phyloP scores from a whole-genome alignment of 1,139 yeast genomes.

The Saccharomyces hybrid region DNA sequence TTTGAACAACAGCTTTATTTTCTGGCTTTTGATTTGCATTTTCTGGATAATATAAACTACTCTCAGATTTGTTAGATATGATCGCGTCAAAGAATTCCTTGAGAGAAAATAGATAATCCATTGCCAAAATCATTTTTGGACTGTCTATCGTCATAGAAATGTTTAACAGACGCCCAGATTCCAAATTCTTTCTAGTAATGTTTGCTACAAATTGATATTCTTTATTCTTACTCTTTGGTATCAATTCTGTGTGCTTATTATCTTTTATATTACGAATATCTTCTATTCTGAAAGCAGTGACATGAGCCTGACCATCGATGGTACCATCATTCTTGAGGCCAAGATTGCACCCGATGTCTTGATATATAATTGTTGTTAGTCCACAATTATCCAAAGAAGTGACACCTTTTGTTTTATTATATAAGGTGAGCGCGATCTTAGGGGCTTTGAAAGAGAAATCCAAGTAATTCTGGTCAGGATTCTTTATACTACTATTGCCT shows the following conservation, averaged over 20 bases:
- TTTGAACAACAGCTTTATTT: not conserved
- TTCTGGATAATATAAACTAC: not conserved
- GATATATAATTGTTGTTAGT: slow-evolving; percentile 59
- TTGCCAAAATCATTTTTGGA: slow-evolving; percentile 72
- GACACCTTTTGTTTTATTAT: slow-evolving; percentile 45
- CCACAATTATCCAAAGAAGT: slow-evolving; percentile 37
- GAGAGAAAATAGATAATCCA: slow-evolving; percentile 77
- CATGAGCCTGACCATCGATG: slow-evolving; percentile 51
- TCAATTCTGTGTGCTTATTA: slow-evolving; percentile 70
- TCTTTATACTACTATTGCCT: not conserved
- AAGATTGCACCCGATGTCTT: slow-evolving; percentile 47
- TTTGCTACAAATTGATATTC: slow-evolving; percentile 67
- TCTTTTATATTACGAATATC: slow-evolving; percentile 59
- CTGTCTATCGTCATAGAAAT: slow-evolving; percentile 64
- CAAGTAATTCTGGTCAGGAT: slow-evolving; percentile 28
- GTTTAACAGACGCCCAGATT: slow-evolving; percentile 41
- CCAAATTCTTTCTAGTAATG: slow-evolving; percentile 39
- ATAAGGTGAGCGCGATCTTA: slow-evolving; percentile 56
- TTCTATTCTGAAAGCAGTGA: slow-evolving; percentile 67
- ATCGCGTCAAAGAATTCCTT: slow-evolving; percentile 41
- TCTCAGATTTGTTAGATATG: not conserved
- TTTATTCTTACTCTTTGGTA: slow-evolving; percentile 60
- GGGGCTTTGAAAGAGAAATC: slow-evolving; percentile 54
- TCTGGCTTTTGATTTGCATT: not conserved
- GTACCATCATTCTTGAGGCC: slow-evolving; percentile 48